A percentile compares a stretch with the other conserved stretches of the same genome.
Conservation (phyloP, 768 basidiomycete species). For the Suillus weaverae region DNA sequence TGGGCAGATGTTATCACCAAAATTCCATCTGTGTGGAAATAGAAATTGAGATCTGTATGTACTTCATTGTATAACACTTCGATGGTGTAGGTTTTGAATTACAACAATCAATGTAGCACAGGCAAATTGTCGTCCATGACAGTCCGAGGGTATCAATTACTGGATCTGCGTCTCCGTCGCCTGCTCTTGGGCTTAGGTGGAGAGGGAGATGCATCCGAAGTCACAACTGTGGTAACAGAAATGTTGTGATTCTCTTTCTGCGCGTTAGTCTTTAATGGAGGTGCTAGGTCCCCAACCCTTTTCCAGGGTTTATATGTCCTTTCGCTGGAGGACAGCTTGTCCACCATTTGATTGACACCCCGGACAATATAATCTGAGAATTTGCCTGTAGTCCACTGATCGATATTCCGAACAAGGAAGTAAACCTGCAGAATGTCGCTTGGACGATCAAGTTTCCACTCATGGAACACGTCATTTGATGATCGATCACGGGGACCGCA, state of each 20-base stretch:
- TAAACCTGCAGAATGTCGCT: conserved; percentile 49
- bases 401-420: conserved; percentile 53
- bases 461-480: conserved; percentile 37
- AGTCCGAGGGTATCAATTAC: conserved; percentile 14
- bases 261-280: conserved; percentile 17
- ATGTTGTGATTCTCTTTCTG: conserved; percentile 39
- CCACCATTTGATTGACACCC: conserved; percentile 40
- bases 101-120: conserved; percentile 14
- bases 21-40: conserved; percentile 81
- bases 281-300: conserved; percentile 36
- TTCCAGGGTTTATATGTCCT: conserved; percentile 49
- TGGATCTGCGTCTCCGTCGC: conserved; percentile 31
- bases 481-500: conserved; percentile 22
- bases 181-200: conserved; percentile 30
- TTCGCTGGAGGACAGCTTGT: conserved; percentile 34
- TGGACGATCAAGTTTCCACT: conserved; percentile 49
- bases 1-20: conserved; percentile 71
- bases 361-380: conserved; percentile 41
- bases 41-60: conserved; percentile 13
- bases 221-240: conserved; percentile 26
- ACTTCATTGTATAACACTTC: conserved; percentile 14
- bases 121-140: neutral
- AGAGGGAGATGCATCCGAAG: conserved; percentile 24
- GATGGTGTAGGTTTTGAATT: conserved; percentile 1
- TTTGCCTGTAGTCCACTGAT: conserved; percentile 47